Evolutionary conservation across 1,284 basidiomycete species (phyloP), one percentile per base, ranked within the genome.

Genomic region (Gomphus bonarii): DNA sequence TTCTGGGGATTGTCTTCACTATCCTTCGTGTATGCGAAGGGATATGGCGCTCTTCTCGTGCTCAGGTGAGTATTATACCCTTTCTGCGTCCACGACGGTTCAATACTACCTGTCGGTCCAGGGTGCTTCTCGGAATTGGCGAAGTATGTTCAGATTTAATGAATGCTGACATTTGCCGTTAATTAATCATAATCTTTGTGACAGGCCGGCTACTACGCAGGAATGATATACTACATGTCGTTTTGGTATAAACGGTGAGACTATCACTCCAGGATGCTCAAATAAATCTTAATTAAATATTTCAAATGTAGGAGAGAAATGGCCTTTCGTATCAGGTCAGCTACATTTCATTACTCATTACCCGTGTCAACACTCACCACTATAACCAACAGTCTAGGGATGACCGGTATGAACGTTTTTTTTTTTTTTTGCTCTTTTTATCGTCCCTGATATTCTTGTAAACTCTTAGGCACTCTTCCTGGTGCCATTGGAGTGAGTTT

Each of bases 141-240:
- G 70, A 72, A 62, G 50, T 52, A 33, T 9, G 35, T 22, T n/a
- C 38, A 40, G 33, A 35, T 10, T 12, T 10, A 8, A 35, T 35
- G 7, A 35, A 40, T 40, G 6, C 38, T 40, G 14, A 18, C 6
- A n/a, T 18, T 1, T 48, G 46, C 14, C n/a, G 20, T 48, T 18
- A n/a, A 12, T 8, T 38, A 38, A 12, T 18, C 18, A 48, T 48
- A 1, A 12, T 48, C 3, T 2, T 12, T 9, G 5, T 48, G 22
- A 12, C 18, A 52, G 50, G 77, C 77, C 4, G 77, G 77, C 0
- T 80, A 73, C 60, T 78, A 79, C 60, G 77, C 77, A 0, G 78
- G 78, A 2, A 76, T 79, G 72, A 79, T 79, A 7, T 80, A 79
- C 60, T 81, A 80, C 61, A 64, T 81, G 28, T 79, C 77, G 0